Base-by-base conservation (phyloP, 2,329 filamentous ascomycete genomes). In the Exophiala mesophila region DNA sequence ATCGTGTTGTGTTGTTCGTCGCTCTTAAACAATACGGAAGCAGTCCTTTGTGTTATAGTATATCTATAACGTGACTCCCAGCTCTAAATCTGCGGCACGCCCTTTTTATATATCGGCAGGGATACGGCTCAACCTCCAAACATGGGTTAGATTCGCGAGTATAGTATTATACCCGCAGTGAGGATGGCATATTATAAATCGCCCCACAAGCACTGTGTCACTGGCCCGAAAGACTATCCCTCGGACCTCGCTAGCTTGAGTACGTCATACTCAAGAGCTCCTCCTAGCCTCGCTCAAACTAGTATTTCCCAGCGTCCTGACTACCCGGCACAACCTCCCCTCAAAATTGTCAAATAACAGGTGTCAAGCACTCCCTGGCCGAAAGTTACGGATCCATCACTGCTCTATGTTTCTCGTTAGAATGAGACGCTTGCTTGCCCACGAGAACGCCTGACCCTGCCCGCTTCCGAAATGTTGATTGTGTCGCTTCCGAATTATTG, bases 271-370 rank as follows among this genome's bases (percentile, higher is more conserved):
- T 40, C 26, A 40, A 39, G 37, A 39, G 32, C 31, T 29, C 20
- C 29, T 40, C 18, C 26, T 31, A 32, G 12, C 15, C 26, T 40
- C 29, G 19, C 26, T 40, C 26, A 40, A 39, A 32, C 26, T 33
- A 16, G 33, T 31, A 16, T 33, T 40, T 40, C n/a, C 37, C 33
- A 32, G 37, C 26, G 29, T 40, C 33, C 29, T 33, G 12, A 40
- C 37, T 32, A 40, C 28, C 26, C 15, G 5, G 28, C 39, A 24
- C 21, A 42, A 20, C 32, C 15, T 28, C 23, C 32, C 21, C 32
- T 42, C 21, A 42, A 42, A 36, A 42, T 42, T 42, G 15, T 36
- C 21, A 42, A 42, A 42, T 36, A n/a, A 42, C 32, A 18, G 21
- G 32, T 42, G 32, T 42, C 18, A 42, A 36, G 23, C 32, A 36